Evolutionary conservation across 768 basidiomycete species (phyloP).

Genomic region (Mycena latifolia): DNA sequence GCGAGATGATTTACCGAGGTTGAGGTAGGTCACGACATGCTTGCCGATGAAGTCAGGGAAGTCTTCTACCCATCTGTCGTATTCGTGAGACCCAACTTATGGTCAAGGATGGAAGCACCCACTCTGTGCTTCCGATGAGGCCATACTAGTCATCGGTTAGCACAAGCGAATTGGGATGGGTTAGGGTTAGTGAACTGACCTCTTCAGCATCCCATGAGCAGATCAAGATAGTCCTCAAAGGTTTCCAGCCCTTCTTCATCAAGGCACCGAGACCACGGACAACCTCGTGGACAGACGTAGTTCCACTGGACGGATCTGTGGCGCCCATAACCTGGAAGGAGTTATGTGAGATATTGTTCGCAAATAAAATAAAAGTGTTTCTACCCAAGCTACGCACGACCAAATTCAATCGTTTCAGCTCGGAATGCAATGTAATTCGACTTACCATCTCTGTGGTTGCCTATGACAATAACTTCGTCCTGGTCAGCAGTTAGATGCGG

Average conservation of each 20-base stretch:
- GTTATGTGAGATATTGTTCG: not conserved
- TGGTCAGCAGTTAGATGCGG: conserved; percentile 2
- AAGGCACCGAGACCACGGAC: conserved; percentile 68
- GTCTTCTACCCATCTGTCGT: conserved; percentile 84
- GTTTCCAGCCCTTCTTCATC: conserved; percentile 71
- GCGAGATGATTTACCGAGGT: conserved; percentile 58
- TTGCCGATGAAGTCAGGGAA: conserved; percentile 84
- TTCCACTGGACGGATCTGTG: conserved; percentile 68
- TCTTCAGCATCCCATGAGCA: conserved; percentile 79
- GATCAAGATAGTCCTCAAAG: conserved; percentile 77
- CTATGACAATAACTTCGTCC: conserved; percentile 77
- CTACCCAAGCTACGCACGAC: conserved; percentile 25
- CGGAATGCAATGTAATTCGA: not conserved
- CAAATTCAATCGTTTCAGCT: not conserved
- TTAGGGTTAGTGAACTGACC: conserved; percentile 13
- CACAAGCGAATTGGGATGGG: too few species aligned
- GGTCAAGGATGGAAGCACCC: not conserved
- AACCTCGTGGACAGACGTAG: conserved; percentile 66
- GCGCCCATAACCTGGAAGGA: conserved; percentile 62
- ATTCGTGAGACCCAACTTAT: not conserved
- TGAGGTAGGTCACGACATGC: conserved; percentile 89
- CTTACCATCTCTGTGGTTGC: conserved; percentile 80
- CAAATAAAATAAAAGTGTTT: not conserved
- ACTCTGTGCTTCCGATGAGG: conserved; percentile 87
- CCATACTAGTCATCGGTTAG: conserved; percentile 57